Percentiles rank a stretch among this genome's conserved stretches.
phyloP scores from a whole-genome alignment of 2,329 filamentous ascomycete species.

The Ophiocordyceps camponoti-saundersi region DNA sequence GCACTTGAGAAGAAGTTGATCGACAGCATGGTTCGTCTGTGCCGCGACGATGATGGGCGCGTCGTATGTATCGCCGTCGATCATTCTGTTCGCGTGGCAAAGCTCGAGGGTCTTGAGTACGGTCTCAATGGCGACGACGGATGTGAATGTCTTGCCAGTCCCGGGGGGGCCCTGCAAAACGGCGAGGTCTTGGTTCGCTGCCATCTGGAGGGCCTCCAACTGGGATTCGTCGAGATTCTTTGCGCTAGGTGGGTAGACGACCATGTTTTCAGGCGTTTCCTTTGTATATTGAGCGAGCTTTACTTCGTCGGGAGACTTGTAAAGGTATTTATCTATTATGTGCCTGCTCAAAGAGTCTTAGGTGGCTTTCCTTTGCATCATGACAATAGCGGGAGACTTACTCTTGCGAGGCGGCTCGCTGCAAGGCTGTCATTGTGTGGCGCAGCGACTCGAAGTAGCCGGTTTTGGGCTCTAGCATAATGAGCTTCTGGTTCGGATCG shows the following conservation, averaged over 20 bases:
- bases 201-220: conserved; percentile 45
- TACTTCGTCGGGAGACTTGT: conserved; percentile 23
- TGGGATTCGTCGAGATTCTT: conserved; percentile 53
- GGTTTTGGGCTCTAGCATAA: conserved; percentile 62
- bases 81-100: conserved; percentile 18
- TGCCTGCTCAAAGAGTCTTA: conserved; percentile 21
- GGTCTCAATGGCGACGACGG: conserved; percentile 44
- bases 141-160: conserved; percentile 65
- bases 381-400: conserved; percentile 19
- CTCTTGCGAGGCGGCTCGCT: conserved; percentile 37
- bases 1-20: conserved; percentile 58
- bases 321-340: conserved; percentile 44
- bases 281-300: conserved; percentile 13
- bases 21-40: conserved; percentile 81
- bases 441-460: conserved; percentile 66
- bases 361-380: not conserved
- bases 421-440: conserved; percentile 56
- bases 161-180: conserved; percentile 73
- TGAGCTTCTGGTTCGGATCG: conserved; percentile 49
- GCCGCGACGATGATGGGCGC: conserved; percentile 64
- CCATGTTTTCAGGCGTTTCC: not conserved
- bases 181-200: conserved; percentile 54
- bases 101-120: conserved; percentile 34
- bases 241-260: conserved; percentile 1
- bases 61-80: not conserved